Evolutionary conservation across 257 asterid species (phyloP).

Genomic region (Solanum microdontum): DNA sequence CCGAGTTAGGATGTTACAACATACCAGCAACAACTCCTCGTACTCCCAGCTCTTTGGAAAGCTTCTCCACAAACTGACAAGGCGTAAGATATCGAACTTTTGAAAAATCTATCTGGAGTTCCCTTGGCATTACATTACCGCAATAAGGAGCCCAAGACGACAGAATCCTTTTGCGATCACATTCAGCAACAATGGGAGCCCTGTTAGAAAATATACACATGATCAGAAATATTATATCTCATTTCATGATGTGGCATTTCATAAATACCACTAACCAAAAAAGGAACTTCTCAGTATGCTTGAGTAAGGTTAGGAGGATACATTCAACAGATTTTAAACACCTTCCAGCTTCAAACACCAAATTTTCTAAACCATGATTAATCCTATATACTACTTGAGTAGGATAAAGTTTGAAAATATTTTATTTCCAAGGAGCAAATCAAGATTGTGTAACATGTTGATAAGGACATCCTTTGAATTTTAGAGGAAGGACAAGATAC

Average conservation of each 20-base stretch:
- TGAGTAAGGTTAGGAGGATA: background rate
- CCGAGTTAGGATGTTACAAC: background rate
- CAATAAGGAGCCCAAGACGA: conserved; percentile 77
- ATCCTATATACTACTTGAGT: background rate
- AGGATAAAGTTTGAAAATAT: background rate
- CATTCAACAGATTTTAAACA: background rate
- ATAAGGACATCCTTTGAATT: background rate
- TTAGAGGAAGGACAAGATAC: background rate
- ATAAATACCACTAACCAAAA: background rate
- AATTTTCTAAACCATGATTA: background rate
- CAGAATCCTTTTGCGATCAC: conserved; percentile 83
- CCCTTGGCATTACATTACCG: conserved; percentile 48
- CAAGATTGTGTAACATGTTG: background rate
- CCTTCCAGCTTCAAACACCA: background rate
- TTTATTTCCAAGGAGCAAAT: background rate
- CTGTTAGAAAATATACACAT: conserved; percentile 22
- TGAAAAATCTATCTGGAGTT: conserved; percentile 61
- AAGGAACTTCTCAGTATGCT: background rate
- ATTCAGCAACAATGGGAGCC: conserved; percentile 79
- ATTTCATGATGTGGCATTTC: background rate
- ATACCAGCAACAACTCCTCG: conserved; percentile 92
- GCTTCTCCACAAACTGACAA: conserved; percentile 69
- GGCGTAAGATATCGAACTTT: conserved; percentile 78
- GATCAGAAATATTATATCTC: background rate
- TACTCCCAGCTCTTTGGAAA: conserved; percentile 70